Evolutionary conservation across 768 basidiomycete species (phyloP), one percentile per base, ranked within the genome.

Genomic region (Tulasnella sp.): DNA sequence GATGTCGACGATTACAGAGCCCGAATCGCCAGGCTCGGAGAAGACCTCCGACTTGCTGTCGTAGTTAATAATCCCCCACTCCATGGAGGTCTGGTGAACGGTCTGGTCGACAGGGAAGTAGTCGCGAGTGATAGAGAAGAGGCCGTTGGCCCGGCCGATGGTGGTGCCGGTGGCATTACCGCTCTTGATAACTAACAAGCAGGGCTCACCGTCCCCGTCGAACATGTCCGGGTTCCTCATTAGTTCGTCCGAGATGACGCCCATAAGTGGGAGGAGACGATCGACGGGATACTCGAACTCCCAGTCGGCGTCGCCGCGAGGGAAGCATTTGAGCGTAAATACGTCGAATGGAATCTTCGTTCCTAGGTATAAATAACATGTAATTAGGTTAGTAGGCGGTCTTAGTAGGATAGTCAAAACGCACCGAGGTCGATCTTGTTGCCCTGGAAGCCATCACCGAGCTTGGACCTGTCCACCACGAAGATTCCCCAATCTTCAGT

Each of bases 111-210:
- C 65, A 59, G 59, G 56, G 60, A 63, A 63, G 64, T 63, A 67
- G 14, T 37, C 32, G 39, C 67, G 69, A 46, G 63, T 19, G 62
- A 66, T 69, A n/a, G 72, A 67, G 51, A 68, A 66, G 35, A 73
- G 29, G 34, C 68, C 69, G 31, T 69, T 60, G 31, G 62, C 69
- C 60, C 68, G 66, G 25, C 74, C 72, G 15, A 73, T 25, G 12
- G 73, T 75, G 48, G 71, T 63, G 43, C 68, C 64, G 34, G 71
- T 72, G n/a, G 65, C 63, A 57, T 59, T 63, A 29, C 74, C 72
- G 62, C 69, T 63, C 58, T 75, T 74, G 17, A 55, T 48, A 61
- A 73, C 72, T 19, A 71, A 58, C 56, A 68, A 54, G 62, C 64
- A 65, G 21, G 62, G 62, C 21, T 71, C 53, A 34, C 67, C 68